phyloP scores from a whole-genome alignment of 2,329 filamentous ascomycete species.

The Fusarium sp. region DNA sequence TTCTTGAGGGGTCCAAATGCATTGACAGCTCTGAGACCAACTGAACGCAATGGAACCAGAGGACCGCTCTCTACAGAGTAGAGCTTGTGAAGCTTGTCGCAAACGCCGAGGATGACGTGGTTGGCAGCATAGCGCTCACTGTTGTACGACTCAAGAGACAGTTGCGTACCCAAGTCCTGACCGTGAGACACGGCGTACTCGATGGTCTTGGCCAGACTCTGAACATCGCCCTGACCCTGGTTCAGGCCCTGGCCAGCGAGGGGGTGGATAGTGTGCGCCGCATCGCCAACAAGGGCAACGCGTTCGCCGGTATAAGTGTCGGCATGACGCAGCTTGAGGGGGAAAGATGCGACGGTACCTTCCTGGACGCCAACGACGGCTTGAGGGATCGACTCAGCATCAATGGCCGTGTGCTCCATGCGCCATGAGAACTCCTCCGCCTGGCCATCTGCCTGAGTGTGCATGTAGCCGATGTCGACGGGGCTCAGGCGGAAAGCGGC shows the following conservation, averaged over 20 bases:
- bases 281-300: conserved; percentile 92
- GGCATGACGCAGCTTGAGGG: conserved; percentile 91
- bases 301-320: conserved; percentile 91
- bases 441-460: conserved; percentile 70
- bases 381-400: conserved; percentile 71
- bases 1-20: conserved; percentile 80
- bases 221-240: conserved; percentile 89
- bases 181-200: conserved; percentile 83
- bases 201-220: conserved; percentile 80
- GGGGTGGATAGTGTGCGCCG: conserved; percentile 94
- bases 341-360: conserved; percentile 87
- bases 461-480: conserved; percentile 86
- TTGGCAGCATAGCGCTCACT: conserved; percentile 86
- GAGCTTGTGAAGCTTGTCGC: conserved; percentile 92
- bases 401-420: conserved; percentile 73
- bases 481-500: conserved; percentile 87
- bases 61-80: conserved; percentile 86
- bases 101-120: conserved; percentile 80
- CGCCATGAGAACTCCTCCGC: conserved; percentile 89
- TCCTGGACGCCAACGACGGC: conserved; percentile 78
- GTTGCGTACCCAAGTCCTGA: conserved; percentile 83
- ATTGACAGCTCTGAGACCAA: conserved; percentile 83
- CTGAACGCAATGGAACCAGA: conserved; percentile 80
- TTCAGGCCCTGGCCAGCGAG: conserved; percentile 96
- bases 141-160: conserved; percentile 85